phyloP scores from a whole-genome alignment of 257 asterid genomes.

The Gentiana macrophylla region DNA sequence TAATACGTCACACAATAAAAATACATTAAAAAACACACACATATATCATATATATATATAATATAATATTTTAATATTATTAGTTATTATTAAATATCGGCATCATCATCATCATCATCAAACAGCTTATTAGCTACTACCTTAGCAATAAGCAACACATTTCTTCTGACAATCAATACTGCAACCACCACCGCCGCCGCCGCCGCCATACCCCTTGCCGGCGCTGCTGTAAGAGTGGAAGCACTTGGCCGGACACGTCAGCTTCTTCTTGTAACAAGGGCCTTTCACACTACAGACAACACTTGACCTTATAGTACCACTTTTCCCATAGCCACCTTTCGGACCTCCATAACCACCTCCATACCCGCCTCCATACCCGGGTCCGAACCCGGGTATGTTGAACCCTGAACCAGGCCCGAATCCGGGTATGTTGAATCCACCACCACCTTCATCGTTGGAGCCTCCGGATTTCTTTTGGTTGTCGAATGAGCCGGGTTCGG shows the following conservation, averaged over 20 bases:
- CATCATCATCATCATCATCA: no score
- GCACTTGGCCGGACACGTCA: conserved; percentile 80
- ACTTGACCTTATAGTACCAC: conserved; percentile 32
- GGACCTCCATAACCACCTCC: conserved; percentile 77
- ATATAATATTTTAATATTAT: no score
- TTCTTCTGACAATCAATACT: conserved; percentile 69
- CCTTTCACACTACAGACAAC: conserved; percentile 53
- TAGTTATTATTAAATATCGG: no score
- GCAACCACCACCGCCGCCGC: conserved; percentile 95
- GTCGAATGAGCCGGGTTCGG: conserved; percentile 12
- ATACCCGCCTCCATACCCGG: conserved; percentile 27
- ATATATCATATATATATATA: no score
- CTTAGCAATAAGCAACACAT: conserved; percentile 60
- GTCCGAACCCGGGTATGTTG: conserved; percentile 61
- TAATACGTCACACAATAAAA: no score
- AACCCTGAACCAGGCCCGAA: conserved; percentile 48
- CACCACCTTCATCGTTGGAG: neutral
- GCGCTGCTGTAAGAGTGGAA: conserved; percentile 56
- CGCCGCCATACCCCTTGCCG: conserved; percentile 77
- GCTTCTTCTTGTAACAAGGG: conserved; percentile 65
- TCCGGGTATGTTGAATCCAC: conserved; percentile 21
- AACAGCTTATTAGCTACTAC: no score
- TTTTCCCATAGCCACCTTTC: conserved; percentile 41
- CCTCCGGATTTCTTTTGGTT: neutral
- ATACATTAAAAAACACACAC: no score